These are phyloP conservation scores for Lodderomyces oxycetoniae DNA, from an alignment of 1,139 yeast genomes.

Conservation along the genomic window DNA sequence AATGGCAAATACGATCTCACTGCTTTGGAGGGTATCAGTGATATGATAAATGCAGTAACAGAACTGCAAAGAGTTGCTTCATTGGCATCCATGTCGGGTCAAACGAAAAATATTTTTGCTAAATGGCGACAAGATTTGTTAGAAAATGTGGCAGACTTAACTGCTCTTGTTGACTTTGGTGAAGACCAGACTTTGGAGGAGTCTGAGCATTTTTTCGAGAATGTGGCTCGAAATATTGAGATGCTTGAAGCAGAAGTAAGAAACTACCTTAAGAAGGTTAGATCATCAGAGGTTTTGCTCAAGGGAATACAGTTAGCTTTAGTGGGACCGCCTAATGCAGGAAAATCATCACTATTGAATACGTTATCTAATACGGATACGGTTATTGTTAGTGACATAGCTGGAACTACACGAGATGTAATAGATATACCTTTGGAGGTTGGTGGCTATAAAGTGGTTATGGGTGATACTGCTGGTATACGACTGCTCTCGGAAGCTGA, in stretches of 20 bases:
- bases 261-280: slow-evolving; percentile 46
- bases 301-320: slow-evolving; percentile 72
- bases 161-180: slow-evolving; percentile 94
- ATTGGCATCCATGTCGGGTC: slow-evolving; percentile 66
- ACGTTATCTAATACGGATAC: slow-evolving; percentile 71
- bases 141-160: slow-evolving; percentile 63
- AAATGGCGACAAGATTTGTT: slow-evolving; percentile 68
- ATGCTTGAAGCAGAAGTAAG: slow-evolving; percentile 42
- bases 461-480: slow-evolving; percentile 94
- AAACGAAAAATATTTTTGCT: slow-evolving; percentile 48
- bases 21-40: slow-evolving; percentile 85
- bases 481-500: slow-evolving; percentile 49
- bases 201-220: slow-evolving; percentile 42
- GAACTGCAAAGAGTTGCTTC: slow-evolving; percentile 82
- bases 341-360: slow-evolving; percentile 84
- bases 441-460: slow-evolving; percentile 74
- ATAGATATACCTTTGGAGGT: slow-evolving; percentile 79
- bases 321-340: slow-evolving; percentile 94
- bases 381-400: slow-evolving; percentile 85
- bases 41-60: slow-evolving; percentile 90
- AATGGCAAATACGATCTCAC: slow-evolving; percentile 70
- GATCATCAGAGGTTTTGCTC: slow-evolving; percentile 59
- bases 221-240: slow-evolving; percentile 43
- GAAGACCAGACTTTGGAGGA: slow-evolving; percentile 85
- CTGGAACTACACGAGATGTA: slow-evolving; percentile 93